A percentile compares a stretch with the other conserved stretches of the same genome.
These are phyloP conservation scores for Saccharomyces hybrid DNA, from an alignment of 1,139 yeast genomes.

Conservation along the genomic window DNA sequence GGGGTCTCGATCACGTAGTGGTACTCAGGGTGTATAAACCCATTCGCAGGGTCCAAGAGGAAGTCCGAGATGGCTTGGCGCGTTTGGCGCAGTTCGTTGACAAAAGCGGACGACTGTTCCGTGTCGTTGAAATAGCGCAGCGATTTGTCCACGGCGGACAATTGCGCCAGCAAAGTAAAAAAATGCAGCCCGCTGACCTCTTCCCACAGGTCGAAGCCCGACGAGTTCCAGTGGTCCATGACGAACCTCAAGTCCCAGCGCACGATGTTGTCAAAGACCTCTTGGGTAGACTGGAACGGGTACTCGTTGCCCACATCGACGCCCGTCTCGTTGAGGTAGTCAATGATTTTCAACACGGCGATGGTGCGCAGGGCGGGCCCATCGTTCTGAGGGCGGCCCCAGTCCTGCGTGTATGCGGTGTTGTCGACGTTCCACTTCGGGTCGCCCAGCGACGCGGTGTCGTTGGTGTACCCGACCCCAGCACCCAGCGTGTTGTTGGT, in stretches of 20 bases:
- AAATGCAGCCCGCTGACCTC: conserved; percentile 70
- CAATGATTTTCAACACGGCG: conserved; percentile 48
- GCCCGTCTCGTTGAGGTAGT: not conserved
- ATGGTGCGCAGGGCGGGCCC: conserved; percentile 83
- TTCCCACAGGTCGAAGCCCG: conserved; percentile 90
- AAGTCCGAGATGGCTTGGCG: conserved; percentile 13
- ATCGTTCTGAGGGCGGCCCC: conserved; percentile 97
- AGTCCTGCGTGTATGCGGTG: conserved; percentile 48
- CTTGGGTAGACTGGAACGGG: conserved; percentile 17
- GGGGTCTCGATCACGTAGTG: conserved; percentile 70
- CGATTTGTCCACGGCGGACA: conserved; percentile 61
- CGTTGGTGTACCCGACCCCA: conserved; percentile 33
- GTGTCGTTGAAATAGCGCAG: conserved; percentile 41
- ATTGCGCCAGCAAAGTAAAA: conserved; percentile 69
- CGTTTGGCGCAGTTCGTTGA: conserved; percentile 14
- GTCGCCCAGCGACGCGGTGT: conserved; percentile 62
- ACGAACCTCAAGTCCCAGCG: conserved; percentile 69
- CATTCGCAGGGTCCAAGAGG: not conserved
- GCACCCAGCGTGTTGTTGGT: conserved; percentile 61
- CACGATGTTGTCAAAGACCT: conserved; percentile 46
- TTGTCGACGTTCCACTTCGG: conserved; percentile 75
- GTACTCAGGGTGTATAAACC: conserved; percentile 32
- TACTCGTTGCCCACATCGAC: not conserved
- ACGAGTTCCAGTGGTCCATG: conserved; percentile 50
- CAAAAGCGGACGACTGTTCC: not conserved